These are phyloP conservation scores for Brassica balearica DNA, from an alignment of 441 rosid genomes.

Conservation along the genomic window DNA sequence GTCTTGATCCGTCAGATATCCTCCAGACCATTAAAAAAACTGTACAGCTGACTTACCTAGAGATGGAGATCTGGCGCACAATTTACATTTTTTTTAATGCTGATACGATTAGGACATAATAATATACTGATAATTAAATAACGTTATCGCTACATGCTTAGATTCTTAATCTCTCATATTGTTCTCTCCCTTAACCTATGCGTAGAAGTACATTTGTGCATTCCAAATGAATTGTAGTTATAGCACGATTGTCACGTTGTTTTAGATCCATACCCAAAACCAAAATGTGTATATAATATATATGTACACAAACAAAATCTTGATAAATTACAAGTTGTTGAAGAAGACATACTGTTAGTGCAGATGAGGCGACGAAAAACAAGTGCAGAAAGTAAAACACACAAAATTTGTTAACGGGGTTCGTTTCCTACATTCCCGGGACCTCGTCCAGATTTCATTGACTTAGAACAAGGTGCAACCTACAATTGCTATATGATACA, in stretches of 20 bases:
- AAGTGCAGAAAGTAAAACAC: too few relatives aligned
- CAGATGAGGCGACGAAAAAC: too few relatives aligned
- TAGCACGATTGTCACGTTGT: conserved; percentile 34
- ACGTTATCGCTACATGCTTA: background rate
- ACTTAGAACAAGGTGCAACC: too few relatives aligned
- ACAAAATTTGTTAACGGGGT: too few relatives aligned
- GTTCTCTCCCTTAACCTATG: conserved; percentile 7
- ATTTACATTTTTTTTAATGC: background rate
- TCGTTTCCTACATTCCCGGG: too few relatives aligned
- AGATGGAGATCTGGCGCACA: background rate
- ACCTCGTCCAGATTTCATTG: too few relatives aligned
- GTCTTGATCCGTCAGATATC: too few relatives aligned
- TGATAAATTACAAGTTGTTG: conserved; percentile 3
- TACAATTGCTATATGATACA: too few relatives aligned
- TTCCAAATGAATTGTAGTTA: conserved; percentile 11
- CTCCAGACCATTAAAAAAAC: too few relatives aligned
- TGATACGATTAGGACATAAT: background rate
- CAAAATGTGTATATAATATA: background rate
- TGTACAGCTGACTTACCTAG: background rate
- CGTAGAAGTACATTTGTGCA: conserved; percentile 7
- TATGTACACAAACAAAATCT: background rate
- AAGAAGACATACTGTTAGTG: background rate
- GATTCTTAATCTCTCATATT: background rate
- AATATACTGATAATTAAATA: background rate
- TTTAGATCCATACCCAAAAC: background rate